Base-by-base conservation (phyloP, 768 basidiomycete genomes). In the Phlegmacium glaucopus region DNA sequence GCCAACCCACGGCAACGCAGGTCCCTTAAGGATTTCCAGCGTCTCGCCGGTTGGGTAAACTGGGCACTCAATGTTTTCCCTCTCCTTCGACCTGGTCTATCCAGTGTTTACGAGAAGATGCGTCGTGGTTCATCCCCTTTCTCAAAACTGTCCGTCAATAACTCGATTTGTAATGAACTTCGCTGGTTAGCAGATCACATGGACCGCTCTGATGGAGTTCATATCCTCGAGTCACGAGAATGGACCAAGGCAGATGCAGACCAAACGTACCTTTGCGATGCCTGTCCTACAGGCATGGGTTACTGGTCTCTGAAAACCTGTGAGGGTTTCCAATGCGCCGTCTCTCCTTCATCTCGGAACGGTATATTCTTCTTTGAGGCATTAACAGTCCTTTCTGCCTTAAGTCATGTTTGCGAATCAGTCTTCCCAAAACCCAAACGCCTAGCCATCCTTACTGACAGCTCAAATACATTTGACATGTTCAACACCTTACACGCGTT, bases 31-130 rank as follows among this genome's bases (percentile, higher is more conserved):
- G 37, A 42, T 9, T 51, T 46, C 29, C 49, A 50, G 12, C 1
- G 27, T 0, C 27, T 54, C 1, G 50, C 53, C 1, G 49, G 53
- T 10, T 54, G 53, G 53, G 26, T 50, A 29, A 50, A 54, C 15
- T 54, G 44, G 46, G 17, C 46, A 1, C 22, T 54, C 0, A 54
- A 51, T 25, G 45, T 51, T 3, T 51, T 39, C 13, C 53, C 53
- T 9, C 18, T 48, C 1, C 36, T 54, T 3, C 28, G 46, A 4
- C 53, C 53, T 9, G 22, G n/a, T 3, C 18, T 54, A 0, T 22
- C 18, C 8, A 36, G 12, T 9, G 9, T 54, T 1, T 54, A 54
- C 25, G 10, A 6, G 0, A 54, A 54, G 17, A 42, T 50, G 13
- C 3, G 8, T 1, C 42, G 49, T 1, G 51, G 49, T 16, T 36